Base-by-base conservation (phyloP, 345 rosid genomes). In the Brassica rapa region DNA sequence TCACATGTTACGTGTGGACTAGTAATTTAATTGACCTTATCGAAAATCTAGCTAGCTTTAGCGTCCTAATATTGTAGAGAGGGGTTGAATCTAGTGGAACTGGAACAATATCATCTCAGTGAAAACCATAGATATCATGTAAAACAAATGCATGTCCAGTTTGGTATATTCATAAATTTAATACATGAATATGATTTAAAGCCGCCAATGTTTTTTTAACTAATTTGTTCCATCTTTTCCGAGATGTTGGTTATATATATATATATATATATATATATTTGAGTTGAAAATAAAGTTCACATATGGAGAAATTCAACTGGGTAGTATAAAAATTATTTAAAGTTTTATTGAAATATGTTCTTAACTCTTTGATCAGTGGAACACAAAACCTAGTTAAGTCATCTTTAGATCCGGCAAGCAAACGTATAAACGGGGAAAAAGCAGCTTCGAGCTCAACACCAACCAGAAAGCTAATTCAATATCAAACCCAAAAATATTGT, bases 401-500 rank as follows among this genome's bases (percentile, higher is more conserved):
- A 75, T 81, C 73, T 76, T 79, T 62, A 78, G 64, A 80, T 77
- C 87, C 89, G 82, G 88, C 87, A 84, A 84, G 74, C 80, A 82
- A 80, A 85, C 86, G 86, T 79, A 82, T 77, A 85, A 84, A 75
- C 30, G 75, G 81, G 81, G 11, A 75, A 76, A 86, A 89, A 81
- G 84, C 62, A 74, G 81, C 83, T 81, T 87, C 88, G 87, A 87
- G 87, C 77, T 81, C 85, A 86, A 81, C 86, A 82, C 88, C 89
- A 81, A 71, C 83, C 80, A 77, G 86, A 87, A 86, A 81, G 87
- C 83, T 71, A 76, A 65, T 63, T 78, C 79, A 73, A 72, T 59
- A 80, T 72, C 73, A 64, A 69, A 72, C 80, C 74, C 77, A 77
- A 69, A 76, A 68, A 6, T 46, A 43, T 59, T 8, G 29, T 2